phyloP scores from a whole-genome alignment of 495 filamentous ascomycete genomes.

The Aspergillus steynii region DNA sequence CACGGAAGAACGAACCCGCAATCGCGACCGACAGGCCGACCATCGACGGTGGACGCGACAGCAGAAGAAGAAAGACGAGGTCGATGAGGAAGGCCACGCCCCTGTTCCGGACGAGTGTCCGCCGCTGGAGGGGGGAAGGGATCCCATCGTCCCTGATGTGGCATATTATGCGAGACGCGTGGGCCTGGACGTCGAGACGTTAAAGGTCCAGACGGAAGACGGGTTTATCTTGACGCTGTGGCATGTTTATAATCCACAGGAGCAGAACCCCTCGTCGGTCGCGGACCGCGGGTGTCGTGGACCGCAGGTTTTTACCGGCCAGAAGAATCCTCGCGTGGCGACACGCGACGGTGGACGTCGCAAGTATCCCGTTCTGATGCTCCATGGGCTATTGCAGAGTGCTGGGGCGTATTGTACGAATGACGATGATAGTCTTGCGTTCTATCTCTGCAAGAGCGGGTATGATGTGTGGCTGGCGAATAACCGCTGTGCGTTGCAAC shows the following conservation, averaged over 20 bases:
- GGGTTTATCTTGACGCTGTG: slow-evolving; percentile 87
- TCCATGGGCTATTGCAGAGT: slow-evolving; percentile 87
- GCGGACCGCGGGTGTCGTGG: slow-evolving; percentile 35
- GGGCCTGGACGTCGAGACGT: slow-evolving; percentile 82
- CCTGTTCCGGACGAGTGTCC: slow-evolving; percentile 52
- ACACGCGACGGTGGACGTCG: slow-evolving; percentile 32
- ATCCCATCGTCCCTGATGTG: slow-evolving; percentile 75
- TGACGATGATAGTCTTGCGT: slow-evolving; percentile 87
- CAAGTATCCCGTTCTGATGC: slow-evolving; percentile 84
- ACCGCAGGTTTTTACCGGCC: slow-evolving; percentile 33
- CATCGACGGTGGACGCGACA: slow-evolving; percentile 61
- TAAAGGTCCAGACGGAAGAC: slow-evolving; percentile 89
- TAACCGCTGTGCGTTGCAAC: slow-evolving; percentile 84
- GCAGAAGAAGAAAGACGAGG: slow-evolving; percentile 32
- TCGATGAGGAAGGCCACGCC: slow-evolving; percentile 30
- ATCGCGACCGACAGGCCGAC: slow-evolving; percentile 53
- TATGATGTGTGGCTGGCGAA: slow-evolving; percentile 98
- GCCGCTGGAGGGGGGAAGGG: slow-evolving; percentile 76
- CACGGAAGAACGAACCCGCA: slow-evolving; percentile 63
- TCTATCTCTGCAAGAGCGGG: slow-evolving; percentile 88
- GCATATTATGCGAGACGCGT: slow-evolving; percentile 87
- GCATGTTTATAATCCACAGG: slow-evolving; percentile 85
- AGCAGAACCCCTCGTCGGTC: slow-evolving; percentile 55
- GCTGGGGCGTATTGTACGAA: slow-evolving; percentile 88
- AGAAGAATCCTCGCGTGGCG: slow-evolving; percentile 17